These are phyloP conservation scores for Cajanus cajan DNA, from an alignment of 306 rosid species.

Conservation along the genomic window DNA sequence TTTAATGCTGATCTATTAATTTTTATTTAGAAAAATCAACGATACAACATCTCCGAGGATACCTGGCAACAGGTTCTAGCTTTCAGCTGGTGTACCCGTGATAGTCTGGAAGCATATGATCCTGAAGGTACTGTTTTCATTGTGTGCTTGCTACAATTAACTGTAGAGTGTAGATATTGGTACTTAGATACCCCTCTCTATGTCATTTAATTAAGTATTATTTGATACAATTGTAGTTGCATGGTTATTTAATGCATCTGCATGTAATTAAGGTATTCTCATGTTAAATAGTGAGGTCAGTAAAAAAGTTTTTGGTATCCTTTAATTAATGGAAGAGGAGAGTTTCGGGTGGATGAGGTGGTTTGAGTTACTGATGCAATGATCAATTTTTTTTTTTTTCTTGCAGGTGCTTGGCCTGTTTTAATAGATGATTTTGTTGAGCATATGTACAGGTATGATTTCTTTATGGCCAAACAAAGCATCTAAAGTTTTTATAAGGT, in stretches of 20 bases:
- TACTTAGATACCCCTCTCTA: neutral
- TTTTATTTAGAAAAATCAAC: conserved; percentile 73
- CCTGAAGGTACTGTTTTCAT: conserved; percentile 72
- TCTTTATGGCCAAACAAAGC: conserved; percentile 21
- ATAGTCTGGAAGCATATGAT: conserved; percentile 90
- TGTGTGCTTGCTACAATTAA: conserved; percentile 10
- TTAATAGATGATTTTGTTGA: conserved; percentile 94
- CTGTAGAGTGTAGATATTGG: neutral
- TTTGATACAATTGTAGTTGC: conserved; percentile 4
- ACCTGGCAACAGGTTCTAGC: conserved; percentile 96
- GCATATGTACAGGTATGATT: conserved; percentile 90
- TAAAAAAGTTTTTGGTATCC: neutral
- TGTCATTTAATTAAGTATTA: conserved; percentile 9
- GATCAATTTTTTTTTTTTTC: neutral
- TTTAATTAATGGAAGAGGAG: neutral
- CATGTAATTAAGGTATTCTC: neutral
- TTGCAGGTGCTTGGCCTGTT: conserved; percentile 99
- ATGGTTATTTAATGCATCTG: conserved; percentile 3
- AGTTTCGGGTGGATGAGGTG: neutral
- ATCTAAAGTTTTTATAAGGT: neutral
- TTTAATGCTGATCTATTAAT: conserved; percentile 40
- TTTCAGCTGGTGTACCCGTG: conserved; percentile 87
- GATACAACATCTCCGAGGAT: conserved; percentile 95
- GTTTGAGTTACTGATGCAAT: conserved; percentile 13
- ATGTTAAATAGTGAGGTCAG: neutral